A percentile compares a stretch with the other conserved stretches of the same genome.
Evolutionary conservation across 1,284 basidiomycete genomes (phyloP).

Genomic region (Microbotryomycetes sp.): DNA sequence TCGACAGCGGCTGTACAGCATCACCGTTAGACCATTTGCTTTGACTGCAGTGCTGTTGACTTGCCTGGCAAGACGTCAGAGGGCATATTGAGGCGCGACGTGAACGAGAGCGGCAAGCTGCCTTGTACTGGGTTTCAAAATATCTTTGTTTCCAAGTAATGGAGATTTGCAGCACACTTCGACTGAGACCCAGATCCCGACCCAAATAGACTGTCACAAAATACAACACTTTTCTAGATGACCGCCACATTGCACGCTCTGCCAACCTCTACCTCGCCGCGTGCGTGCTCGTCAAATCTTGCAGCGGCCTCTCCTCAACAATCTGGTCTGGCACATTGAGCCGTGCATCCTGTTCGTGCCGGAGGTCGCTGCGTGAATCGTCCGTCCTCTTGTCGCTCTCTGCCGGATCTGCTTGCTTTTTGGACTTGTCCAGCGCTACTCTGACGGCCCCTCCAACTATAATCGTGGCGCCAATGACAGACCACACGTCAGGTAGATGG

Average conservation of each 20-base stretch:
- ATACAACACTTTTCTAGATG: no score
- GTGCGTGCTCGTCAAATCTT: neutral
- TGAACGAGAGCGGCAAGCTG: no score
- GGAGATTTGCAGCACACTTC: no score
- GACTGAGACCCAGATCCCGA: no score
- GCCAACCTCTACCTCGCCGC: neutral
- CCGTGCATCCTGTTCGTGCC: no score
- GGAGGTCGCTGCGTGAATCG: neutral
- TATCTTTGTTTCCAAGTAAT: no score
- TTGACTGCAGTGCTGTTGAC: neutral
- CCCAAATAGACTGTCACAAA: no score
- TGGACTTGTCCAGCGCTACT: constrained; percentile 26
- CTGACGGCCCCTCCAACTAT: constrained; percentile 32
- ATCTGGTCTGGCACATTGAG: neutral
- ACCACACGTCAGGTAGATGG: constrained; percentile 29
- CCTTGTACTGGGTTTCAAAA: no score
- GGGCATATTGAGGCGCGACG: constrained; percentile 9
- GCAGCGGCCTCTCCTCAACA: neutral
- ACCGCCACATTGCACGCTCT: no score
- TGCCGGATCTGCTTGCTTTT: neutral
- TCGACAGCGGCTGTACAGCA: constrained; percentile 25
- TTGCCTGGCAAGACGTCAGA: constrained; percentile 15
- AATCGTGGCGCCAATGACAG: constrained; percentile 30
- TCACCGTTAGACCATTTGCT: neutral
- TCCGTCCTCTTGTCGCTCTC: neutral